Evolutionary conservation across 331 rosid genomes (phyloP), one percentile per base, ranked within the genome.

Genomic region (Phaseolus coccineus): DNA sequence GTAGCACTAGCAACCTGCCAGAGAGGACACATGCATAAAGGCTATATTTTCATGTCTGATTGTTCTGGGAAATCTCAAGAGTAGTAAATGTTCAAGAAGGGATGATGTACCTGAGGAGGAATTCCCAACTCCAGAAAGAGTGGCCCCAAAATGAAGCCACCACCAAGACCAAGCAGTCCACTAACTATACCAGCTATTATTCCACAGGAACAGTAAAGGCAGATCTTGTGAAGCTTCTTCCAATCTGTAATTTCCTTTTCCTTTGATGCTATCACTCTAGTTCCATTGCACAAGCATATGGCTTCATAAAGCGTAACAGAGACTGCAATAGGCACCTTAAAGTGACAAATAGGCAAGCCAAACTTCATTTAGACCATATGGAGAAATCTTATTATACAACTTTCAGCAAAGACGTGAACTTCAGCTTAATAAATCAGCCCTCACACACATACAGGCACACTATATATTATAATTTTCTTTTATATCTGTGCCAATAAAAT

Each of bases 71-170:
- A 82, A 64, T 24, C 51, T 16, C 2, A 47, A 4, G 14, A 44
- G 47, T 48, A 74, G 47, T 65, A 40, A 61, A 40, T 28, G 44
- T 52, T 47, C 62, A 58, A 67, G 46, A 68, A 31, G 68, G 42
- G 66, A n/a, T 70, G 10, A 31, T 44, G 30, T 25, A 92, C 95
- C 97, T 92, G 97, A 68, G 97, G 97, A 51, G 97, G 97, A 81
- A 92, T 87, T 74, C 97, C 97, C 72, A 92, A 65, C 82, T 92
- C 97, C 14, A 92, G 89, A 80, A 92, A 92, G 71, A 92, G 87
- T 71, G 97, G 97, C 80, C 97, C 97, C 81, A 92, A 78, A 72
- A 92, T 88, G 82, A 92, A 92, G 55, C 97, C 95, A n/a, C 97
- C 97, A 31, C 97, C 97, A 1, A 92, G 84, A 22, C 97, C 97